Base-by-base conservation (phyloP, 2,329 filamentous ascomycete species). In the Aureobasidium melanogenum region DNA sequence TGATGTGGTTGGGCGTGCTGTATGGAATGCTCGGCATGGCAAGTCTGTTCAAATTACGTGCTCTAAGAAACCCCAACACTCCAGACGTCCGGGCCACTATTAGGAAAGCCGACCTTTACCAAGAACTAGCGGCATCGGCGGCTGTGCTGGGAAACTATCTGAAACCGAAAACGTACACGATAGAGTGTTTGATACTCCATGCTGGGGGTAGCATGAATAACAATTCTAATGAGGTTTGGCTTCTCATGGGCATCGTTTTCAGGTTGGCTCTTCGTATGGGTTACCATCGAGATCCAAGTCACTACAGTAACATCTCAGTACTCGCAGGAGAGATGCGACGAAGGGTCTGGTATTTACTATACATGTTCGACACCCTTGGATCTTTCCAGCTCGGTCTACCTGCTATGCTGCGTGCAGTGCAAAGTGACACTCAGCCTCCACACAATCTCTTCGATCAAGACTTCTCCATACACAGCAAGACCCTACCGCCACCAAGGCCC, bases 301-400 rank as follows among this genome's bases (percentile, higher is more conserved):
- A 77, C 50, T 80, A 79, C 63, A 68, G 69, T 0, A 68, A 66
- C 6, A 73, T 80, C 28, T 71, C 73, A 0, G 68, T 70, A 0
- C 77, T 80, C 38, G 64, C 74, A 0, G 72, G 73, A 2, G 78
- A 80, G 64, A 80, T 81, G 76, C 70, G 79, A 22, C 69, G 76
- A 32, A 69, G 78, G 1, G 65, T 75, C 0, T 81, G 79, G 78
- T 69, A 72, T 7, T 69, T 72, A 0, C 66, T 79, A 1, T 73
- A 71, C 46, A 77, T 78, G 64, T 65, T 79, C 4, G 79, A 81
- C 36, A 69, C 77, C 0, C 63, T 80, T 9, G 71, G 79, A 43
- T 79, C 77, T 0, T 79, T 78, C 44, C 76, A 80, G 60, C 70
- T 80, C 39, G 79, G 79, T 0, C 69, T 81, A 19, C 79, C 79